Evolutionary conservation across 208 protist genomes (phyloP), one percentile per base, ranked within the genome.

Genomic region (Crithidia brevicula): DNA sequence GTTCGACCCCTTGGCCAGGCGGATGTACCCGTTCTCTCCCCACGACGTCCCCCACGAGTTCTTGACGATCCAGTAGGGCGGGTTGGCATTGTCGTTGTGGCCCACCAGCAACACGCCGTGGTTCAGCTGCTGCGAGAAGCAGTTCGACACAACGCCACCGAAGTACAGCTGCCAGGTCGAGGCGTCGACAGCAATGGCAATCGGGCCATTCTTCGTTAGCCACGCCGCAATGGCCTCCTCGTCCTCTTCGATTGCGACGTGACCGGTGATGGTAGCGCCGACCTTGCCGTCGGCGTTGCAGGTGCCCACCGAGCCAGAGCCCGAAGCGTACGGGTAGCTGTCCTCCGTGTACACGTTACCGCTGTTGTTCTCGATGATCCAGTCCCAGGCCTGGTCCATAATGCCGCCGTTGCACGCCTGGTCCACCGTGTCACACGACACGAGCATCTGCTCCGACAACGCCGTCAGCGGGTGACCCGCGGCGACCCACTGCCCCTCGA

Each of bases 391-490:
- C 57, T 88, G 72, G 50, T 90, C 77, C 81, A 98, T 98, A 31
- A 97, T 59, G 34, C 97, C 97, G 38, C 97, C 97, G 59, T 89
- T 77, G 85, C 95, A 98, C 69, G 81, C 95, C 42, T 80, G n/a
- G 72, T 97, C 82, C 42, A 81, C 81, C 10, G 56, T 77, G 59
- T 94, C 95, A 74, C 98, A 99, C 25, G 97, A 91, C 40, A 99
- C 94, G 59, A 99, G 83, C 68, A 95, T 70, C 83, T 99, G 93
- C 83, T 98, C 97, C 13, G 96, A 98, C 18, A 99, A 82, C 20
- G 54, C 25, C 4, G 71, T 64, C n/a, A 98, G 79, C 34, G 67
- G 33, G 67, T 94, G 38, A n/a, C 81, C 86, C 4, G 64, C 54
- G 4, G 83, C 42, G 36, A 66, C 65, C 74, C 79, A 91, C 58